Conservation (phyloP, 192 early-diverging fungal species). For the Entophlyctis luteolus region DNA sequence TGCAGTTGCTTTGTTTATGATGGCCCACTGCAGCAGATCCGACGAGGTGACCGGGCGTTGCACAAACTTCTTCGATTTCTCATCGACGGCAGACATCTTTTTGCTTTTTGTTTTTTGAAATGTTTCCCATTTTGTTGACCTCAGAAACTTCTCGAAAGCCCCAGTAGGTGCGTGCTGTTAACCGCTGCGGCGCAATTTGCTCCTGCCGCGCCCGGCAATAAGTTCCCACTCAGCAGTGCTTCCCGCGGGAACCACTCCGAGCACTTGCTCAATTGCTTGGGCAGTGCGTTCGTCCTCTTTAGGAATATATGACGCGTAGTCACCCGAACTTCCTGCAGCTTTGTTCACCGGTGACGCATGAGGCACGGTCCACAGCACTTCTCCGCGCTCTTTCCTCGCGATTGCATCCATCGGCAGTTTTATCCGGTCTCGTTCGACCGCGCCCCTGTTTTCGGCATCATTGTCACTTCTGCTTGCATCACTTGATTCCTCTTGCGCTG, state of each 20-base stretch:
- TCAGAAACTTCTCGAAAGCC: neutral
- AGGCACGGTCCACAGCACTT: conserved; percentile 18
- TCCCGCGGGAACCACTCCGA: neutral
- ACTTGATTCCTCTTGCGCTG: neutral
- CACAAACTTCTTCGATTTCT: neutral
- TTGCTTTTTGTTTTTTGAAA: conserved; percentile 13
- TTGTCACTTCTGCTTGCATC: neutral
- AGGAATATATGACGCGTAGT: neutral
- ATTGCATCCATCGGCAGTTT: conserved; percentile 1
- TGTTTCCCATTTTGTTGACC: conserved; percentile 10
- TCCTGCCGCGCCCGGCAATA: neutral
- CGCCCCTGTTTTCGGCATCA: neutral
- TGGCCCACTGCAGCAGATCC: conserved; percentile 80
- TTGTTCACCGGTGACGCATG: neutral
- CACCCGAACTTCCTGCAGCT: neutral
- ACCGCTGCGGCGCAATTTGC: neutral
- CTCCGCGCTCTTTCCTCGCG: conserved; percentile 17
- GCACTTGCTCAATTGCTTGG: conserved; percentile 1
- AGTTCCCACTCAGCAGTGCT: conserved; percentile 19
- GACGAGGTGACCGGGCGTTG: conserved; percentile 31
- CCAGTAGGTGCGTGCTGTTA: no score
- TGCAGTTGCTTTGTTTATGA: conserved; percentile 70
- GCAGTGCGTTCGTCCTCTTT: conserved; percentile 6
- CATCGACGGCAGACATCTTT: conserved; percentile 20
- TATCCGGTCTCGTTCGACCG: neutral